Base-by-base conservation (phyloP, 441 rosid genomes). In the Geranium incanum region DNA sequence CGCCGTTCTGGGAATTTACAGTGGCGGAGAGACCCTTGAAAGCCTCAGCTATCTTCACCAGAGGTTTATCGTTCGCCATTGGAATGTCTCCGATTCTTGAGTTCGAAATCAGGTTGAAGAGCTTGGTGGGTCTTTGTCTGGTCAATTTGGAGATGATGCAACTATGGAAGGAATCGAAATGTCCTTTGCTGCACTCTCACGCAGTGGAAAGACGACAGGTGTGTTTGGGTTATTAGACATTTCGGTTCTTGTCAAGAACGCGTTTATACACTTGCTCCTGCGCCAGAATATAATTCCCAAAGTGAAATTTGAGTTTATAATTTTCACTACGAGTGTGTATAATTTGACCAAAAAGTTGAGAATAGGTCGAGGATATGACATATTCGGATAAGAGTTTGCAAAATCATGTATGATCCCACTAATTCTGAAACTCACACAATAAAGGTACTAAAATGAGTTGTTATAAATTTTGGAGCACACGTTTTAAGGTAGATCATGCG, bases 11-110 rank as follows among this genome's bases (percentile, higher is more conserved):
- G 3, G 90, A 85, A 75, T 77, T 86, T 37, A 91, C 78, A 41
- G 83, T 75, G 1, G 70, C 78, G 1, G 91, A 89, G 0, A 94
- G 82, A 68, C 85, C 92, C 72, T 82, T 87, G 82, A 91, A 93
- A 36, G 97, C 85, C 19, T 76, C 88, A 2, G 97, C 72, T 60
- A 94, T 91, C 77, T 82, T 87, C 41, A 85, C 78, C 43, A 94
- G 86, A 15, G 89, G 91, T 74, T 81, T 94, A 15, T 81, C 87
- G 48, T 68, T 72, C 79, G 84, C 90, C 91, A 86, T 89, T 7
- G 60, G 63, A 36, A 39, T n/a, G 13, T 50, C 57, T 50, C 4
- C 59, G 59, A 52, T 52, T 52, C 59, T 15, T 12, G 59, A 2
- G 15, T 52, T 52, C 16, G 16, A 50, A 9, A 9, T 50, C 15